A percentile compares a stretch with the other conserved stretches of the same genome.
Evolutionary conservation across 345 rosid genomes (phyloP).

Genomic region (Eutrema japonicum): DNA sequence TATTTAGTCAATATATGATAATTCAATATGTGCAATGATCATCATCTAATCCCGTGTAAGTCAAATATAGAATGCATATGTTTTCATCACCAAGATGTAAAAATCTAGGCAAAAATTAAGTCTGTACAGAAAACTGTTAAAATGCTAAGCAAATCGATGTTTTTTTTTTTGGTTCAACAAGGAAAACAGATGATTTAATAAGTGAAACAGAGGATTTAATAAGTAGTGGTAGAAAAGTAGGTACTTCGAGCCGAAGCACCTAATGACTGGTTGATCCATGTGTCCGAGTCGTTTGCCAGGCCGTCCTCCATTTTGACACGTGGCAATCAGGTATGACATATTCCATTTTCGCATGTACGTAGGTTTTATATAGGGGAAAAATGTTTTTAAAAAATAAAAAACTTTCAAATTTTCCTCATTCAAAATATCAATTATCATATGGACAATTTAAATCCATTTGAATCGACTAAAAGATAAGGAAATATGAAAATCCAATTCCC

Average conservation of each 20-base stretch:
- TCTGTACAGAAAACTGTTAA: too few species aligned
- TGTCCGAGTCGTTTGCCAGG: conserved; percentile 34
- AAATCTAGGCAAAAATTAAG: background rate
- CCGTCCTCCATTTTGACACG: conserved; percentile 27
- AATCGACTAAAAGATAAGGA: too few species aligned
- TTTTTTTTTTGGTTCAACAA: background rate
- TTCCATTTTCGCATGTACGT: conserved; percentile 28
- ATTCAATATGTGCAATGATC: background rate
- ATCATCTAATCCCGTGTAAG: background rate
- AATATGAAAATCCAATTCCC: too few species aligned
- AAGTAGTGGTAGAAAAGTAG: conserved; percentile 27
- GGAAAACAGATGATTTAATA: background rate
- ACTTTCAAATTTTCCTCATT: too few species aligned
- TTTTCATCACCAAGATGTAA: background rate
- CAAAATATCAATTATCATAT: too few species aligned
- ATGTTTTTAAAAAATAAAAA: too few species aligned
- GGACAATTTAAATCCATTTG: too few species aligned
- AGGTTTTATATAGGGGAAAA: background rate
- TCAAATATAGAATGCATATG: background rate
- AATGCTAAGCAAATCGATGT: too few species aligned
- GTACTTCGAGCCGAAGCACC: conserved; percentile 39
- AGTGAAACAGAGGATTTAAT: background rate
- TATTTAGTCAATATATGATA: background rate
- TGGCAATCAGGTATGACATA: conserved; percentile 14
- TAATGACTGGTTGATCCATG: conserved; percentile 24